Evolutionary conservation across 2,329 filamentous ascomycete species (phyloP).

Genomic region (Pyricularia sp.): DNA sequence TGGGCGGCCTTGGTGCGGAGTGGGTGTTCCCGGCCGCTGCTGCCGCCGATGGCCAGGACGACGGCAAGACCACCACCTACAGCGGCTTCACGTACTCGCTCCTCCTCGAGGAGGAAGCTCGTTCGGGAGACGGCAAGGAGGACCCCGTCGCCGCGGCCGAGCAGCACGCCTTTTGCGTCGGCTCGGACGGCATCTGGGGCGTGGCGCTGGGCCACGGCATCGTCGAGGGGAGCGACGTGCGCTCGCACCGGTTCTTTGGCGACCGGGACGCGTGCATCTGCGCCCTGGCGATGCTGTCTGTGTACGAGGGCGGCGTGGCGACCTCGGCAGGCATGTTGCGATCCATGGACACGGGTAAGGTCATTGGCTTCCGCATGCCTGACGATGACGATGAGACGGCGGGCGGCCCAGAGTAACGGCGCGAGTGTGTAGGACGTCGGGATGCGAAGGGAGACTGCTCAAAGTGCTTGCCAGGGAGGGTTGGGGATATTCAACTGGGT

Average conservation of each 20-base stretch:
- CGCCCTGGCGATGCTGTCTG: slow-evolving; percentile 22
- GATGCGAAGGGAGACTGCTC: background rate
- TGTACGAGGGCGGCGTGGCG: slow-evolving; percentile 25
- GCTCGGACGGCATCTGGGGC: slow-evolving; percentile 26
- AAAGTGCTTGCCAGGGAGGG: background rate
- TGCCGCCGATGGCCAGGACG: slow-evolving; percentile 8
- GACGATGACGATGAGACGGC: background rate
- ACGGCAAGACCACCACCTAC: slow-evolving; percentile 19
- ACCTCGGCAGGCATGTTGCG: slow-evolving; percentile 29
- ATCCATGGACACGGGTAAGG: slow-evolving; percentile 23
- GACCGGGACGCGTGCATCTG: slow-evolving; percentile 29
- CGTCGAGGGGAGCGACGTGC: slow-evolving; percentile 21
- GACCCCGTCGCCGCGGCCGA: slow-evolving; percentile 30
- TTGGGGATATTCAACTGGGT: background rate
- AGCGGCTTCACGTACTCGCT: slow-evolving; percentile 44
- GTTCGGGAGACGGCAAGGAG: slow-evolving; percentile 28
- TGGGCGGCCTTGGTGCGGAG: background rate
- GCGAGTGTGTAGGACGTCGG: background rate
- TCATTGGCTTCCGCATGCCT: slow-evolving; percentile 18
- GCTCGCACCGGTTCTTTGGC: slow-evolving; percentile 43
- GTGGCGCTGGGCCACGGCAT: slow-evolving; percentile 48
- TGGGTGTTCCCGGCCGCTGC: background rate
- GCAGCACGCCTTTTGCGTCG: slow-evolving; percentile 10
- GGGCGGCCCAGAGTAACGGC: too few relatives aligned
- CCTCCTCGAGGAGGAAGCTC: slow-evolving; percentile 32